Conservation (phyloP, 768 basidiomycete species). For the Mycena venus region DNA sequence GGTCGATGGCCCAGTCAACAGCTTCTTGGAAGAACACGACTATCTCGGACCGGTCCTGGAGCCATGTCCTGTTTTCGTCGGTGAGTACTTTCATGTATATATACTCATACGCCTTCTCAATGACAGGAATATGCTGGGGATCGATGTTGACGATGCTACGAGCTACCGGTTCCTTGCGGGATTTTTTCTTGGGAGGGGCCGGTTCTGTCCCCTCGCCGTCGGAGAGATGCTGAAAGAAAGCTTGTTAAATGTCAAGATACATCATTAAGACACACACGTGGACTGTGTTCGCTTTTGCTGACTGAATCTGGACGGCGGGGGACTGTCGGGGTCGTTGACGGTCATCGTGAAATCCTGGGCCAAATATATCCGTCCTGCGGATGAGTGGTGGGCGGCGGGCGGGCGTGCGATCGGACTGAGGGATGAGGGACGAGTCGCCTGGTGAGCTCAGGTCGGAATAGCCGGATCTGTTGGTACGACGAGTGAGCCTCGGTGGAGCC, state of each 20-base stretch:
- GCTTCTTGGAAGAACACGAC: not conserved
- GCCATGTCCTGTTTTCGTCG: not conserved
- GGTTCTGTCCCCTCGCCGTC: no score
- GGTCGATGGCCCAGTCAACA: not conserved
- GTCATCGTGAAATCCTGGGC: not conserved
- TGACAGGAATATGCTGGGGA: not conserved
- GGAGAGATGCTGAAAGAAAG: not conserved
- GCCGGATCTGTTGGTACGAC: not conserved
- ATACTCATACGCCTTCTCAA: not conserved
- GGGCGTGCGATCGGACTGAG: no score
- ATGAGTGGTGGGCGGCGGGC: not conserved
- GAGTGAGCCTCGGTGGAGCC: not conserved
- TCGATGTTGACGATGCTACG: slow-evolving; percentile 13
- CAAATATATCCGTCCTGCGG: not conserved
- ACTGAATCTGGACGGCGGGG: not conserved
- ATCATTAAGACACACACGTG: not conserved
- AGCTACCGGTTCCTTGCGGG: not conserved
- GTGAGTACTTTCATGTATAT: not conserved
- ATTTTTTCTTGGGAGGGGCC: not conserved
- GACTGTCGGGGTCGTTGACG: slow-evolving; percentile 9
- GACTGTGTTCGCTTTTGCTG: not conserved
- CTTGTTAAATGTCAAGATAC: not conserved
- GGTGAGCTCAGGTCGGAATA: not conserved
- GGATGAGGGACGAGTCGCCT: not conserved
- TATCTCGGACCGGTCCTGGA: not conserved